These are phyloP conservation scores for button mushroom (Agaricus bisporus) DNA, from an alignment of 768 basidiomycete genomes.

Conservation along the genomic window DNA sequence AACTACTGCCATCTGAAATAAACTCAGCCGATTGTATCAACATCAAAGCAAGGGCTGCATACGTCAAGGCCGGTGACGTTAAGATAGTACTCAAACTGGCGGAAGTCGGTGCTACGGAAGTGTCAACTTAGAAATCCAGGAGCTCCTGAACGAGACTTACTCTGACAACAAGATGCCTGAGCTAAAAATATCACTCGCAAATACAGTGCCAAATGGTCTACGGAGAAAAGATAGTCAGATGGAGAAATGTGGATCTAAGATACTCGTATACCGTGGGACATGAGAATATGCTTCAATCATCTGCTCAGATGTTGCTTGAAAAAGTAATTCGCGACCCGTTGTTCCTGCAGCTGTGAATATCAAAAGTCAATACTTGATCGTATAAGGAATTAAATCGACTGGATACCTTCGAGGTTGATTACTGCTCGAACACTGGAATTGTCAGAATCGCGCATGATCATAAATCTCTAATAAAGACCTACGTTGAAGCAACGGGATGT, in stretches of 20 bases:
- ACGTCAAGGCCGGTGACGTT: constrained; percentile 91
- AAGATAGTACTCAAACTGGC: constrained; percentile 87
- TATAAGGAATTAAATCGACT: neutral
- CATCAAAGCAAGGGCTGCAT: constrained; percentile 18
- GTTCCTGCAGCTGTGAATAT: constrained; percentile 66
- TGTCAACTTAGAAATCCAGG: neutral
- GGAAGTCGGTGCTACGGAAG: constrained; percentile 77
- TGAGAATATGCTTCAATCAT: constrained; percentile 90
- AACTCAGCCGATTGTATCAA: constrained; percentile 1
- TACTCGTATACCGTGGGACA: constrained; percentile 56
- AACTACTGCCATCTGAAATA: constrained; percentile 76
- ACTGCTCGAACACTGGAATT: constrained; percentile 66
- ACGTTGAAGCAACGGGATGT: constrained; percentile 70
- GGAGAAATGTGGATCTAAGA: constrained; percentile 6
- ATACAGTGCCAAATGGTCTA: constrained; percentile 82
- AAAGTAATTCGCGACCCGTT: constrained; percentile 82
- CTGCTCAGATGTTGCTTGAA: constrained; percentile 92
- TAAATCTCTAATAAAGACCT: constrained; percentile 20
- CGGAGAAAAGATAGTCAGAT: neutral
- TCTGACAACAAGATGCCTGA: constrained; percentile 89
- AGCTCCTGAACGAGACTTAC: constrained; percentile 34
- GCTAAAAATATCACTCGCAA: constrained; percentile 89
- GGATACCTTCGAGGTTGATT: constrained; percentile 83
- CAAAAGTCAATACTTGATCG: neutral
- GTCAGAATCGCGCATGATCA: neutral